Evolutionary conservation across 1,139 yeast species (phyloP).

Genomic region (Lodderomyces elongisporus): DNA sequence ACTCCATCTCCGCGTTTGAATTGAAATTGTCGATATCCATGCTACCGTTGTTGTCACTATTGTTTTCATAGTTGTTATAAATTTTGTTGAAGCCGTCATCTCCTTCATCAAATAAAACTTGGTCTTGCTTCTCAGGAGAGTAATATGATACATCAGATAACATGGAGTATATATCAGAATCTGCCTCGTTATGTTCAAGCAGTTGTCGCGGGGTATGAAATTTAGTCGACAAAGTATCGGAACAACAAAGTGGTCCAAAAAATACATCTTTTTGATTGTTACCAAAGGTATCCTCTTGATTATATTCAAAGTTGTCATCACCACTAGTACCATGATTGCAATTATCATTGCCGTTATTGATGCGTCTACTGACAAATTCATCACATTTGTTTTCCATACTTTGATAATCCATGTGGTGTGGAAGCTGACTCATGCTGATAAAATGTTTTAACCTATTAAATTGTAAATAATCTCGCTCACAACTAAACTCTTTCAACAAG

Average conservation of each 20-base stretch:
- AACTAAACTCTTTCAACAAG: constrained; percentile 12
- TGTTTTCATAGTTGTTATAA: too few relatives aligned
- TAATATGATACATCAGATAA: constrained; percentile 25
- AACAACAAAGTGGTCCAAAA: constrained; percentile 6
- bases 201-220: too few relatives aligned
- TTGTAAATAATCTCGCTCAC: constrained; percentile 17
- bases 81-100: too few relatives aligned
- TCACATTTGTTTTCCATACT: too few relatives aligned
- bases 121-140: constrained; percentile 16
- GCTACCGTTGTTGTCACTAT: constrained; percentile 12
- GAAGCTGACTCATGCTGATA: constrained; percentile 14
- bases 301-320: not conserved
- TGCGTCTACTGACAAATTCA: too few relatives aligned
- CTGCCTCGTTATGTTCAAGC: constrained; percentile 5
- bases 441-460: constrained; percentile 24
- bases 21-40: too few relatives aligned
- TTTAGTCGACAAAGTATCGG: constrained; percentile 9
- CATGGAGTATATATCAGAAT: constrained; percentile 21
- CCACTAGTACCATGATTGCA: not conserved
- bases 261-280: constrained; percentile 5
- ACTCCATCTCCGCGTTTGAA: constrained; percentile 7
- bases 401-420: constrained; percentile 5
- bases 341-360: not conserved
- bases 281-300: not conserved
- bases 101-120: too few relatives aligned